These are phyloP conservation scores for Cordyceps militaris DNA, from an alignment of 2,329 filamentous ascomycete species.

Conservation along the genomic window DNA sequence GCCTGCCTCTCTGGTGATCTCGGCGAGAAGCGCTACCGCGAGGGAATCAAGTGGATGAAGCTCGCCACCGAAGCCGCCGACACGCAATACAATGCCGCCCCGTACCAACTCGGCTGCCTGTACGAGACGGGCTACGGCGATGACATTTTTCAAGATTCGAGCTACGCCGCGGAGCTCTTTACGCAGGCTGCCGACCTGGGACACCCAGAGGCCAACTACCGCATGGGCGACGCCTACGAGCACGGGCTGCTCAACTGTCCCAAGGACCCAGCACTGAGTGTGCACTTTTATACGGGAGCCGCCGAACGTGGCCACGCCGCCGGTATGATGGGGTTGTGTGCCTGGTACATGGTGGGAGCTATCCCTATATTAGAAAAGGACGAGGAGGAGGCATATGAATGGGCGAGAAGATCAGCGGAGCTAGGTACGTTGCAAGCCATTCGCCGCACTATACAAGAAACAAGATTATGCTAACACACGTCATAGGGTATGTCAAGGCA, in stretches of 20 bases:
- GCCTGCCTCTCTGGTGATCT: constrained; percentile 87
- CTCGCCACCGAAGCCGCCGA: constrained; percentile 86
- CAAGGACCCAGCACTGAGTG: constrained; percentile 82
- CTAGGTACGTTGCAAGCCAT: constrained; percentile 53
- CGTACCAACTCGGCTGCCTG: constrained; percentile 80
- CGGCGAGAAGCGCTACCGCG: constrained; percentile 77
- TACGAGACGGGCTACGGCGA: constrained; percentile 93
- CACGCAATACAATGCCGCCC: constrained; percentile 82
- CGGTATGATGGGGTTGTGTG: constrained; percentile 97
- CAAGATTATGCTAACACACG: neutral
- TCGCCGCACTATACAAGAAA: neutral
- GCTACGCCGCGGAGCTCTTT: constrained; percentile 87
- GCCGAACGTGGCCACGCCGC: constrained; percentile 75
- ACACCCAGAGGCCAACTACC: constrained; percentile 76
- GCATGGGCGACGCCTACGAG: constrained; percentile 95
- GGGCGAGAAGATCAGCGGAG: constrained; percentile 82
- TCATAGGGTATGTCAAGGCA: constrained; percentile 60
- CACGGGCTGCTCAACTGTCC: constrained; percentile 84
- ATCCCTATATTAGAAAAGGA: constrained; percentile 90
- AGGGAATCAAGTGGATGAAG: constrained; percentile 95
- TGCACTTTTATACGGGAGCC: constrained; percentile 94
- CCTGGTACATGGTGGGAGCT: constrained; percentile 96
- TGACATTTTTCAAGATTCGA: constrained; percentile 85
- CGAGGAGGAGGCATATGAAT: constrained; percentile 92
- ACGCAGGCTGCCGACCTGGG: constrained; percentile 91